These are phyloP conservation scores for Aureobasidium sp. DNA, from an alignment of 2,329 filamentous ascomycete species.

Conservation along the genomic window DNA sequence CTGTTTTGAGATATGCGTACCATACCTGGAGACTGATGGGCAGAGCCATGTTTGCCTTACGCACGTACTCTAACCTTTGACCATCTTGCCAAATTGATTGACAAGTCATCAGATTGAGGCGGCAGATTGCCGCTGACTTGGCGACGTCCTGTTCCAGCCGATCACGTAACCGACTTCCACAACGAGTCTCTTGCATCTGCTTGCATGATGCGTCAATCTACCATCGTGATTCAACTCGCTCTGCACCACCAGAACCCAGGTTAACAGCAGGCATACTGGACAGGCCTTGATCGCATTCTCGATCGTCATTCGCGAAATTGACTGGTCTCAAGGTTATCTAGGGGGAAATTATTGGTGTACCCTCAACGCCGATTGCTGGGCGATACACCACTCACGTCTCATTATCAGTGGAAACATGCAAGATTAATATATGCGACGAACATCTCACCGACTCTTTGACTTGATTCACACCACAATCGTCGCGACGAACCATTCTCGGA, in stretches of 20 bases:
- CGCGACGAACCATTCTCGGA: neutral
- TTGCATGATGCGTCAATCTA: neutral
- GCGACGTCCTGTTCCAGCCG: neutral
- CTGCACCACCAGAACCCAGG: neutral
- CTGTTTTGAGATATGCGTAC: neutral
- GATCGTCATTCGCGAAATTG: neutral
- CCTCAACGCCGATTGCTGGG: neutral
- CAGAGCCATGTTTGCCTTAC: neutral
- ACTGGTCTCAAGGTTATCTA: neutral
- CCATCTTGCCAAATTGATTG: neutral
- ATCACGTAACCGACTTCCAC: constrained; percentile 8
- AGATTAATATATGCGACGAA: neutral
- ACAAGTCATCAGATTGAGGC: constrained; percentile 5
- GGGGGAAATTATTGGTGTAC: neutral
- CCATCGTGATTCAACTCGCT: neutral
- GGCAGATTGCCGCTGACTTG: constrained; percentile 6
- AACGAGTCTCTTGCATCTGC: constrained; percentile 8
- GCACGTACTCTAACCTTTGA: neutral
- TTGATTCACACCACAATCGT: neutral
- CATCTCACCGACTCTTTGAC: neutral
- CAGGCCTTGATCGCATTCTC: neutral
- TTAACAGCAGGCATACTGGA: neutral
- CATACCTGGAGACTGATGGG: neutral
- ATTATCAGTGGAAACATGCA: neutral
- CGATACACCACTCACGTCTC: neutral